Base-by-base conservation (phyloP, 768 basidiomycete genomes). In the Tricholoma saponaceum region DNA sequence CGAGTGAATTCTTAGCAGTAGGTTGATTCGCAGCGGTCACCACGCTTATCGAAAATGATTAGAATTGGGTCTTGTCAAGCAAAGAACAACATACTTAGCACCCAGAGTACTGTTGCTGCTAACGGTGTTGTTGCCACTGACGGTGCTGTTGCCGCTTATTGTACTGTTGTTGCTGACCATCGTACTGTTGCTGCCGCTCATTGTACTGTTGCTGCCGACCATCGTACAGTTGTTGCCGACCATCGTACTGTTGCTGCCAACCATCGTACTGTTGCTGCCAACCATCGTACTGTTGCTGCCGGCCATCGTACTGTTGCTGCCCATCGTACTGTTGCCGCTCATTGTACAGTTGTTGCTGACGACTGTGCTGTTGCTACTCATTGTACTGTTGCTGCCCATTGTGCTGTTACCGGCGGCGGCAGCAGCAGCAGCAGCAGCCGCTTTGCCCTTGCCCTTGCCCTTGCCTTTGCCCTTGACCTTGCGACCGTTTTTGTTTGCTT, bases 1-100 rank as follows among this genome's bases (percentile, higher is more conserved):
- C 87, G 39, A 91, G 74, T 37, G 88, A 82, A 66, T 86, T 74
- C 60, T 64, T 68, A 14, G 74, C 67, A 18, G 79, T 67, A 9
- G 77, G 76, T 16, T 60, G 4, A 47, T 71, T 69, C 16, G 78
- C 75, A 18, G 54, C 20, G 5, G 83, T 80, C 28, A 89, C 71
- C 23, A 39, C 62, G 50, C 56, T 52, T 30, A 46, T 54, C 49
- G 20, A 50, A 25, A 47, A 14, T n/a, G 13, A 25, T 47, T 7
- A 54, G 46, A 49, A 28, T n/a, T 18, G 3, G 9, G 5, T 14
- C 0, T 32, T 6, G 25, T 20, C 4, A 44, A 2, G 12, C 9
- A 20, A 25, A 30, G 6, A 6, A 51, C 18, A 39, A 54, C 41
- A 35, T 43, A 56, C 54, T 16, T 16, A 46, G 56, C 56, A 16